phyloP scores from a whole-genome alignment of 176 grass and related monocot species.

The Cenchrus fungigraminus region DNA sequence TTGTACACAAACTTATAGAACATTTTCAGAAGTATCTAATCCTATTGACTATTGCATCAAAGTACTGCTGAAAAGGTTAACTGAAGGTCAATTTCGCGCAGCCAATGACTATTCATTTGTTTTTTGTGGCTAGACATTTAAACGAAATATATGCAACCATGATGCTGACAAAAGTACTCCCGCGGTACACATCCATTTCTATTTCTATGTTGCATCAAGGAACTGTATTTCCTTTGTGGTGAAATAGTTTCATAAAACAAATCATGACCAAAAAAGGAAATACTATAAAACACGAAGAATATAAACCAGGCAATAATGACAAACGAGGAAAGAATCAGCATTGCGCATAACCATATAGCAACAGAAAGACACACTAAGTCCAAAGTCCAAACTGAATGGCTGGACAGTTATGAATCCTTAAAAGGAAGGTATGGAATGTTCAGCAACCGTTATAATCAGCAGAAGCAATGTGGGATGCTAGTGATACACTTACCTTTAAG shows the following conservation, averaged over 20 bases:
- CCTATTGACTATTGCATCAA: background rate
- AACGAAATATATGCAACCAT: background rate
- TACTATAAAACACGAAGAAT: constrained; percentile 33
- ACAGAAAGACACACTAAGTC: background rate
- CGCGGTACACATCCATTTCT: background rate
- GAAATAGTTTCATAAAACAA: constrained; percentile 31
- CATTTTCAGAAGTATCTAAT: background rate
- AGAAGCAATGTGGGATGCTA: background rate
- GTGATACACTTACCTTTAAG: constrained; percentile 29
- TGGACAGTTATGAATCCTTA: background rate
- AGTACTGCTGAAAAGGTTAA: background rate
- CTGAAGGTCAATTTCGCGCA: background rate
- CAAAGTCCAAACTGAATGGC: too few species aligned
- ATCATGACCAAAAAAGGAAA: constrained; percentile 14
- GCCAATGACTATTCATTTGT: background rate
- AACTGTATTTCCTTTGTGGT: constrained; percentile 24
- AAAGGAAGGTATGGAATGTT: background rate
- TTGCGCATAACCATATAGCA: background rate
- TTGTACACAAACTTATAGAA: background rate
- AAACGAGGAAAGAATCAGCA: constrained; percentile 15
- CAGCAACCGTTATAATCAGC: background rate
- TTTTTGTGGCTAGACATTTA: background rate
- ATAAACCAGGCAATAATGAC: constrained; percentile 28
- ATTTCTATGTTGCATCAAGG: constrained; percentile 55
- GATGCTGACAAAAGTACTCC: background rate